Evolutionary conservation across 768 basidiomycete genomes (phyloP).

Genomic region (Mycena galericulata): DNA sequence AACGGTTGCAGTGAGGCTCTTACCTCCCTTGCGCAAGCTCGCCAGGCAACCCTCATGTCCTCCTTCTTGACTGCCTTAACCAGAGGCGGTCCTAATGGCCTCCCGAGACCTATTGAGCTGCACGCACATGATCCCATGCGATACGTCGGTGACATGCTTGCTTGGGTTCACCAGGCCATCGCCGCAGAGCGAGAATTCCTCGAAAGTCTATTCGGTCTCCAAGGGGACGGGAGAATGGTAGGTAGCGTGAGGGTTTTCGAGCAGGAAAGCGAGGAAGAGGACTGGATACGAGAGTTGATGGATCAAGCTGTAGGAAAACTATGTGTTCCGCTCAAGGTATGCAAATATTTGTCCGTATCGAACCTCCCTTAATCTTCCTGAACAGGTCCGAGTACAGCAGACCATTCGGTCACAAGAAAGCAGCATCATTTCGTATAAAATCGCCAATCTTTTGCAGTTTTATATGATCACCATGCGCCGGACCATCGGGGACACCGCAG

Average conservation of each 20-base stretch:
- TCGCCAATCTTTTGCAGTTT: slow-evolving; percentile 95
- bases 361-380: background rate
- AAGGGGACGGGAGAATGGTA: slow-evolving; percentile 77
- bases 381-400: slow-evolving; percentile 89
- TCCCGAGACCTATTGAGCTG: slow-evolving; percentile 94
- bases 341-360: slow-evolving; percentile 10
- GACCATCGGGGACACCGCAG: slow-evolving; percentile 88
- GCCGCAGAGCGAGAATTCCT: slow-evolving; percentile 96
- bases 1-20: slow-evolving; percentile 71
- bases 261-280: slow-evolving; percentile 72
- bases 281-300: slow-evolving; percentile 83
- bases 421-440: slow-evolving; percentile 90
- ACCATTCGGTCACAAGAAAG: slow-evolving; percentile 95
- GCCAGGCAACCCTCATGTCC: slow-evolving; percentile 83
- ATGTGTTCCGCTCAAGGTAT: slow-evolving; percentile 89
- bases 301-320: slow-evolving; percentile 86
- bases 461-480: slow-evolving; percentile 93
- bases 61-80: slow-evolving; percentile 91
- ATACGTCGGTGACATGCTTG: slow-evolving; percentile 98
- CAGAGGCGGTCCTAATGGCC: slow-evolving; percentile 84
- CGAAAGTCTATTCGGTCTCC: slow-evolving; percentile 85
- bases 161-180: slow-evolving; percentile 97
- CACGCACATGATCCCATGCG: slow-evolving; percentile 98
- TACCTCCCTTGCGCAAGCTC: slow-evolving; percentile 79
- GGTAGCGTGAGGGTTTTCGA: slow-evolving; percentile 71